Evolutionary conservation across 208 protist genomes (phyloP).

Genomic region (Crithidia sp.): DNA sequence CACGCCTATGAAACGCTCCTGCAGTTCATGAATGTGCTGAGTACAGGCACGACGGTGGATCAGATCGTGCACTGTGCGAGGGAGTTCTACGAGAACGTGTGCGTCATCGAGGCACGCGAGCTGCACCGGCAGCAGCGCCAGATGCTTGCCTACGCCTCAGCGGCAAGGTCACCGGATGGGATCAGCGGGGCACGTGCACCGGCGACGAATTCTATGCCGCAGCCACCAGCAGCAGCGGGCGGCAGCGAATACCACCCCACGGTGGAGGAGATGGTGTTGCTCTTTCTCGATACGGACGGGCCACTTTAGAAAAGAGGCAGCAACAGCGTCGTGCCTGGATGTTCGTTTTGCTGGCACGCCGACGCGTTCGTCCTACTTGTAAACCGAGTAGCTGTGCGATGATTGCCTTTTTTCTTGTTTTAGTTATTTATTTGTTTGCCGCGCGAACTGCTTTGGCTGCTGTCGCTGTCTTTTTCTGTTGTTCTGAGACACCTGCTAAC

Average conservation of each 20-base stretch:
- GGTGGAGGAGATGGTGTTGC: conserved; percentile 43
- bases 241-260: conserved; percentile 27
- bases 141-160: not conserved
- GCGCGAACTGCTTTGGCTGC: not conserved
- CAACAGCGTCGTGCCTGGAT: not conserved
- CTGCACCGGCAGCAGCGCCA: conserved; percentile 25
- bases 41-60: conserved; percentile 41
- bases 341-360: not conserved
- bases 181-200: not conserved
- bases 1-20: conserved; percentile 63
- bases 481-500: not conserved
- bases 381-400: not conserved
- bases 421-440: not conserved
- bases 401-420: not conserved
- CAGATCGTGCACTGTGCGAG: conserved; percentile 60
- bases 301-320: conserved; percentile 11
- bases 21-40: conserved; percentile 67
- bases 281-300: conserved; percentile 38
- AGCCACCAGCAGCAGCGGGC: not conserved
- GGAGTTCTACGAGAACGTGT: conserved; percentile 72
- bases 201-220: too few species aligned
- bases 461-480: not conserved
- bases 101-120: conserved; percentile 28
- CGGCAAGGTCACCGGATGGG: not conserved
- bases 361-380: too few species aligned